Evolutionary conservation across 768 basidiomycete genomes (phyloP), one percentile per base, ranked within the genome.

Genomic region (Rhizopogon roseolus): DNA sequence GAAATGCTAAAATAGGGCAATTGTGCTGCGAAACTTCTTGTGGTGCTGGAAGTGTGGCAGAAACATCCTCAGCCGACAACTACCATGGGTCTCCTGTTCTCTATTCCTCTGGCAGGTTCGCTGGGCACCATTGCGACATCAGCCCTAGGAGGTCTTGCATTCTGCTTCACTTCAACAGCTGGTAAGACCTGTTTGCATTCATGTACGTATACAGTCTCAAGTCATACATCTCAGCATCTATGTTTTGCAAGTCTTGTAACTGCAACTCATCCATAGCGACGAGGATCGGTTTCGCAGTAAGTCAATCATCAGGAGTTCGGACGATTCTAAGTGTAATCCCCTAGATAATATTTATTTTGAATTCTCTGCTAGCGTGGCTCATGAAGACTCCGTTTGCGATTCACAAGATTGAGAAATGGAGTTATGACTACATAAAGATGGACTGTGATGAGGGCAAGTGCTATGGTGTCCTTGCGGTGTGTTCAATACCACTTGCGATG

Each of bases 241-340:
- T 96, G 82, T 92, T 97, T 75, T 94, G 86, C 81, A 98, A 97
- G 77, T 93, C 90, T 32, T 99, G 96, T 72, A 98, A 98, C 67
- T 99, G 97, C 74, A 98, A 98, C 67, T 96, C 93, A 8, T 96
- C 93, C 0, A 98, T 99, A 61, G 97, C 97, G 0, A 98, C 95
- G 41, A 87, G 95, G 64, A 87, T 98, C 54, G 95, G 95, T 34
- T 97, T 94, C 71, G 93, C 93, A 14, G 93, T 92, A 66, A 55
- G 88, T 68, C 19, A 29, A 9, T 32, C 29, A 32, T 32, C 4
- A 10, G n/a, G 22, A 29, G 11, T 19, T 16, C 10, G 39, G 14
- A 41, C 10, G 34, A 32, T 34, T 34, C 10, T 49, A 49, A 41
- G 14, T 6, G 32, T 41, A 29, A 40, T 52, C n/a, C 19, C 38